Evolutionary conservation across 108 stramenopile genomes (phyloP).

Genomic region (Nitzschia sp.): DNA sequence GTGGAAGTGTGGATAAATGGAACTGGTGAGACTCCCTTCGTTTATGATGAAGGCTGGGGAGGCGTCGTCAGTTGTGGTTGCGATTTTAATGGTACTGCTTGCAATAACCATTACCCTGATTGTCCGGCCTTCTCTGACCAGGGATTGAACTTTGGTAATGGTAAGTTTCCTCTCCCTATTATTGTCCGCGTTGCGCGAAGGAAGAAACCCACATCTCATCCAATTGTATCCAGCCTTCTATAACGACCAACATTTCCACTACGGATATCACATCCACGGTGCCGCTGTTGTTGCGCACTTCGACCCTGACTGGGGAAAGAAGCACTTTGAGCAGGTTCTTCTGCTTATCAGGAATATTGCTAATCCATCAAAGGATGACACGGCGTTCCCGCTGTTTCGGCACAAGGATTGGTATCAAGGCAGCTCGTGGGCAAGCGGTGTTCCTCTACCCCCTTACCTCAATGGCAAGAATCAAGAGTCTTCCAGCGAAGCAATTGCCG

Average conservation of each 20-base stretch:
- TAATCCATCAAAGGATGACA: slow-evolving; percentile 81
- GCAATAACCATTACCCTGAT: slow-evolving; percentile 76
- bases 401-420: slow-evolving; percentile 91
- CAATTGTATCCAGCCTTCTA: slow-evolving; percentile 58
- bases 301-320: slow-evolving; percentile 80
- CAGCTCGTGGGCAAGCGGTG: slow-evolving; percentile 90
- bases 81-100: slow-evolving; percentile 60
- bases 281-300: slow-evolving; percentile 87
- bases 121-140: slow-evolving; percentile 86
- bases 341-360: slow-evolving; percentile 90
- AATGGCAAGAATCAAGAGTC: slow-evolving; percentile 97
- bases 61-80: slow-evolving; percentile 93
- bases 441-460: slow-evolving; percentile 72
- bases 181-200: neutral
- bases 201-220: neutral
- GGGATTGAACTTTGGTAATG: slow-evolving; percentile 91
- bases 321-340: slow-evolving; percentile 80
- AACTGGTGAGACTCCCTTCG: slow-evolving; percentile 73
- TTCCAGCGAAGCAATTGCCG: slow-evolving; percentile 91
- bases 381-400: slow-evolving; percentile 82
- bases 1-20: slow-evolving; percentile 94
- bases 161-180: slow-evolving; percentile 20
- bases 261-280: slow-evolving; percentile 87
- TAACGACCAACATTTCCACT: slow-evolving; percentile 96
- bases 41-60: slow-evolving; percentile 90